Evolutionary conservation across 2,329 filamentous ascomycete species (phyloP), one percentile per base, ranked within the genome.

Genomic region (Paraconiothyrium sp.): DNA sequence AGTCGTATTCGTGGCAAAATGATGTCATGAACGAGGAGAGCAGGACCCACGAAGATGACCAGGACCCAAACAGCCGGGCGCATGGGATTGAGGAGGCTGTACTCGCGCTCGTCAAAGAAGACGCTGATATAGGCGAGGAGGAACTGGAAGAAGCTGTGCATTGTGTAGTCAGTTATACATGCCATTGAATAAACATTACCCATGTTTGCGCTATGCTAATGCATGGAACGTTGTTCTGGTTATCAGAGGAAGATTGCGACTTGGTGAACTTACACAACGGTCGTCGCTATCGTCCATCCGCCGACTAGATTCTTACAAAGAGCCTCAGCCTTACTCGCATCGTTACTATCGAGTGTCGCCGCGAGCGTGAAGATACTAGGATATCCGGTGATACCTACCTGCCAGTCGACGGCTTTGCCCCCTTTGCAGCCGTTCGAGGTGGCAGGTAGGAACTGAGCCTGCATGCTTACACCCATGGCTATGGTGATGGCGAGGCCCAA

Each of bases 61-160:
- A 65, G 24, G 27, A 70, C 30, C 55, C 57, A 63, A 43, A 62
- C 32, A 10, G 63, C n/a, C 11, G 64, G 68, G 7, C 68, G 52
- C 6, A 57, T 59, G 9, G 68, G 63, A 35, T 70, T 70, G 27
- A 70, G 62, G 3, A 70, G n/a, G 52, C 66, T 69, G 43, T 49
- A 48, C 52, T 63, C 60, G 16, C 66, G 63, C 47, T 57, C 62
- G 37, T 70, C 68, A 55, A 60, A 66, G 62, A 70, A 70, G 34
- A 70, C 54, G 13, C 65, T 67, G 32, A 69, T 35, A 34, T 70
- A 70, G 3, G 65, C 44, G 14, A 61, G 44, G n/a, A 70, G 3
- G 39, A 62, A 54, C 27, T 69, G 63, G 37, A 69, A 63, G 22
- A 64, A 54, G 9, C 52, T 60, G 16, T n/a, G 30, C 35, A n/a